Evolutionary conservation across 352 stramenopile genomes (phyloP).

Genomic region (Phytophthora sp.): DNA sequence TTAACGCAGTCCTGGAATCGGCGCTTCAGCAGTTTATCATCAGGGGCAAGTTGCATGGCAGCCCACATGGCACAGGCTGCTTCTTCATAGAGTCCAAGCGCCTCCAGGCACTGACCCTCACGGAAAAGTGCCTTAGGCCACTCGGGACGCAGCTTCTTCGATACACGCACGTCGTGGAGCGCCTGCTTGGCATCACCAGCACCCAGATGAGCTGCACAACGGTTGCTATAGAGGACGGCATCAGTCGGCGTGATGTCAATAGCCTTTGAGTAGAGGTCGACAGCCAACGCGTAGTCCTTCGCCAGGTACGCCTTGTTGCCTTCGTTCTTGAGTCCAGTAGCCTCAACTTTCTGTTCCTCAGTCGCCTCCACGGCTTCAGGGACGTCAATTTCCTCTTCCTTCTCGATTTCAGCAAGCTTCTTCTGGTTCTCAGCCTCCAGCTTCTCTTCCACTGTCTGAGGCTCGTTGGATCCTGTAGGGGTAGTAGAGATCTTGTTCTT

Average conservation of each 20-base stretch:
- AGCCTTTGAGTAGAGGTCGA: conserved; percentile 69
- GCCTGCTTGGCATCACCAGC: conserved; percentile 66
- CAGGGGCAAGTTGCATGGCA: conserved; percentile 74
- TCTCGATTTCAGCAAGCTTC: conserved; percentile 41
- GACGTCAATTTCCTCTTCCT: conserved; percentile 57
- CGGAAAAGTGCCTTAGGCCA: conserved; percentile 86
- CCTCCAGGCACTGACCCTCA: conserved; percentile 85
- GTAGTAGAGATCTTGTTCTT: conserved; percentile 31
- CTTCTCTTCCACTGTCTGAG: conserved; percentile 41
- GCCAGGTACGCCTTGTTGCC: conserved; percentile 75
- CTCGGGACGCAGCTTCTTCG: conserved; percentile 82
- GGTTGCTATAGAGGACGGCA: conserved; percentile 80
- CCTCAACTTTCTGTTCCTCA: conserved; percentile 44
- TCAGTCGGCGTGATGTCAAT: conserved; percentile 67
- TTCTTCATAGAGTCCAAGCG: conserved; percentile 75
- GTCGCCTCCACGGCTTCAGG: conserved; percentile 51
- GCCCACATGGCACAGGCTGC: conserved; percentile 75
- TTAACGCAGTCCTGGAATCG: conserved; percentile 84
- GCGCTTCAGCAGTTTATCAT: conserved; percentile 79
- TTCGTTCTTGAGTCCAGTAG: conserved; percentile 62
- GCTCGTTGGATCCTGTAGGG: conserved; percentile 7
- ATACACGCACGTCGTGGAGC: conserved; percentile 76
- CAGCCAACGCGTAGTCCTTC: conserved; percentile 61
- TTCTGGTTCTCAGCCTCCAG: conserved; percentile 54
- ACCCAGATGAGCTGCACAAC: conserved; percentile 73